A percentile compares a stretch with the other conserved stretches of the same genome.
phyloP scores from a whole-genome alignment of 257 asterid species.

The Catharanthus roseus region DNA sequence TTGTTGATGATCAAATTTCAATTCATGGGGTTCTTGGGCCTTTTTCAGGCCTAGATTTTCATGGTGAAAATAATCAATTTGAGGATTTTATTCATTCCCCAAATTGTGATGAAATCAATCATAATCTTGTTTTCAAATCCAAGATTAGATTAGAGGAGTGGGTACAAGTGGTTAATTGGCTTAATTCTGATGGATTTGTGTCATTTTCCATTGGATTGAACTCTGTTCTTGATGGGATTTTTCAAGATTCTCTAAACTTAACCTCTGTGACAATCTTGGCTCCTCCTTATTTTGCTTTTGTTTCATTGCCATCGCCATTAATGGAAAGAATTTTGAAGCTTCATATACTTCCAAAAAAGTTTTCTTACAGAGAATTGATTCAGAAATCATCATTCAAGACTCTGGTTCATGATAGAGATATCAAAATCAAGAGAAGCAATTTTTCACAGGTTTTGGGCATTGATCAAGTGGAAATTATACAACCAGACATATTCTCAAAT shows the following conservation, averaged over 20 bases:
- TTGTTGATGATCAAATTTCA: slow-evolving; percentile 43
- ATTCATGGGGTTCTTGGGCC: slow-evolving; percentile 58
- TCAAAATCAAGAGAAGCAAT: slow-evolving; percentile 22
- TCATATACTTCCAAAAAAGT: slow-evolving; percentile 49
- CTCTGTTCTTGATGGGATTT: slow-evolving; percentile 43
- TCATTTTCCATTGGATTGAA: slow-evolving; percentile 62
- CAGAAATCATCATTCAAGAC: slow-evolving; percentile 34
- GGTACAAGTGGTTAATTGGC: slow-evolving; percentile 31
- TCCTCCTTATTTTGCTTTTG: slow-evolving; percentile 48
- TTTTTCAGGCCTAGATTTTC: slow-evolving; percentile 23
- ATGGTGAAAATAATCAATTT: slow-evolving; percentile 6
- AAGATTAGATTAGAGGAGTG: slow-evolving; percentile 30
- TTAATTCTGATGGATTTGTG: slow-evolving; percentile 51
- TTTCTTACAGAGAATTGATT: slow-evolving; percentile 29
- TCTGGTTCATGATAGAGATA: slow-evolving; percentile 29
- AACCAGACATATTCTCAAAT: slow-evolving; percentile 36
- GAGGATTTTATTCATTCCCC: slow-evolving; percentile 19
- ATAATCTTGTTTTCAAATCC: background rate
- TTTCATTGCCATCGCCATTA: slow-evolving; percentile 44
- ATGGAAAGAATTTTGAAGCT: slow-evolving; percentile 46
- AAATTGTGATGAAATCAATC: slow-evolving; percentile 19
- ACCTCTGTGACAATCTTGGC: slow-evolving; percentile 47
- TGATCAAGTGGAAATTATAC: slow-evolving; percentile 47
- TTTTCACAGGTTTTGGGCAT: slow-evolving; percentile 22
- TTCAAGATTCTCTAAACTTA: slow-evolving; percentile 33